Percentiles rank a stretch among this genome's conserved stretches.
These are phyloP conservation scores for Coemansia sp. DNA, from an alignment of 192 early-diverging fungal genomes.

Conservation along the genomic window DNA sequence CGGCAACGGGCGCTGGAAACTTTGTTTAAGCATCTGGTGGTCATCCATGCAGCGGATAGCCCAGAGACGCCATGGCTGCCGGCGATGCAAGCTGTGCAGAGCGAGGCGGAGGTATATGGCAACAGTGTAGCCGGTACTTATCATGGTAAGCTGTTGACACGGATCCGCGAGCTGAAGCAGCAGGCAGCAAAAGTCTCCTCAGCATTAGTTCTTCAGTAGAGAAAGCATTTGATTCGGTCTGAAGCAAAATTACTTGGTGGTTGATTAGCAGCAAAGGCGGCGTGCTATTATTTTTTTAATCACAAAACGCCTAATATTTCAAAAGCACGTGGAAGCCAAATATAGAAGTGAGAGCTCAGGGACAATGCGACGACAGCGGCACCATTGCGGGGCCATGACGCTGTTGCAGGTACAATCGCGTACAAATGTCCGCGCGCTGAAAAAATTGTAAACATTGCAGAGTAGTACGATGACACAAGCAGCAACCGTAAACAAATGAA, in stretches of 20 bases:
- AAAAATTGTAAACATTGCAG: not conserved
- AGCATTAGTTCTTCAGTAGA: not conserved
- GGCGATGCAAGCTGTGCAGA: slow-evolving; percentile 21
- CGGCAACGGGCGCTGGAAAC: slow-evolving; percentile 29
- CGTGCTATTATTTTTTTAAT: not conserved
- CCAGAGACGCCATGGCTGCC: slow-evolving; percentile 12
- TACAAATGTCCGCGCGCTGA: not conserved
- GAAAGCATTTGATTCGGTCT: not conserved
- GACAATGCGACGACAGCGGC: not conserved
- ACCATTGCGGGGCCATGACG: not conserved
- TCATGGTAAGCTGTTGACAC: slow-evolving; percentile 24
- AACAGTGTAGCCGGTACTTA: slow-evolving; percentile 33
- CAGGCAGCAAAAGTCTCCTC: slow-evolving; percentile 1
- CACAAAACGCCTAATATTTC: not conserved
- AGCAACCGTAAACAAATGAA: not conserved
- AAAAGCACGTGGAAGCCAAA: not conserved
- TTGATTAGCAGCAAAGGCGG: not conserved
- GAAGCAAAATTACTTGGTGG: not conserved
- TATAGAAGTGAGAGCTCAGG: not conserved
- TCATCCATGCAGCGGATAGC: not conserved
- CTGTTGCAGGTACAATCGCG: not conserved
- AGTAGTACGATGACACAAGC: not conserved
- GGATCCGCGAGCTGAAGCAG: slow-evolving; percentile 29
- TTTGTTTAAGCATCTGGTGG: slow-evolving; percentile 8
- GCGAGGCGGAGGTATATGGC: slow-evolving; percentile 17